Evolutionary conservation across 1,284 basidiomycete species (phyloP).

Genomic region (Fomitopsis palustris): DNA sequence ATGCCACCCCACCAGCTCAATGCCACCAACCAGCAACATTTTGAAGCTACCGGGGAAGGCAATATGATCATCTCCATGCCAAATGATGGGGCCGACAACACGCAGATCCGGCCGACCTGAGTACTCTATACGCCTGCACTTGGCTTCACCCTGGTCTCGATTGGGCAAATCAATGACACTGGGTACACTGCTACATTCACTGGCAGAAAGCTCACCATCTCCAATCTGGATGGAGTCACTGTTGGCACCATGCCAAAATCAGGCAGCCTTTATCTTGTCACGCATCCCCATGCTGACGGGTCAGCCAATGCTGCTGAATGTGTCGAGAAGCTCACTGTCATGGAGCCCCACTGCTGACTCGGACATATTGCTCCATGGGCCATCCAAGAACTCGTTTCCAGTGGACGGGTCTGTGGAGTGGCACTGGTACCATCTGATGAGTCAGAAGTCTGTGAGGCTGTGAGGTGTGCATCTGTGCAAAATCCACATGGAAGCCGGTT

Average conservation of each 20-base stretch:
- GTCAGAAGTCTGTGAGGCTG: slow-evolving; percentile 13
- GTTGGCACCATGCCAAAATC: slow-evolving; percentile 1
- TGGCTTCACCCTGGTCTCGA: slow-evolving; percentile 31
- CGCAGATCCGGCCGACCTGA: slow-evolving; percentile 20
- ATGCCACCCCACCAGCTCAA: slow-evolving; percentile 23
- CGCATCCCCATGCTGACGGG: not conserved
- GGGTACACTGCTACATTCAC: slow-evolving; percentile 13
- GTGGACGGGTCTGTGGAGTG: slow-evolving; percentile 28
- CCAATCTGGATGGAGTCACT: not conserved
- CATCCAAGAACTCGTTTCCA: slow-evolving; percentile 21
- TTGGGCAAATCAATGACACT: slow-evolving; percentile 22
- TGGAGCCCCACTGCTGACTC: slow-evolving; percentile 28
- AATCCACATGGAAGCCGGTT: slow-evolving; percentile 26
- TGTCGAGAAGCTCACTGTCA: slow-evolving; percentile 9
- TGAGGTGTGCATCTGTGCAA: slow-evolving; percentile 35
- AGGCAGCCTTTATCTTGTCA: not conserved
- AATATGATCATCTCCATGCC: slow-evolving; percentile 28
- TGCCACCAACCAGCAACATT: slow-evolving; percentile 27
- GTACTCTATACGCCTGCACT: slow-evolving; percentile 33
- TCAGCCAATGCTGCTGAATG: not conserved
- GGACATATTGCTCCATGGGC: slow-evolving; percentile 28
- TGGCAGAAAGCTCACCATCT: not conserved
- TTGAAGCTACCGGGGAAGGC: slow-evolving; percentile 28
- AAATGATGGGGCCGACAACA: slow-evolving; percentile 12
- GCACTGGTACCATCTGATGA: slow-evolving; percentile 15